phyloP scores from a whole-genome alignment of 257 asterid genomes.

The Cordia subcordata region DNA sequence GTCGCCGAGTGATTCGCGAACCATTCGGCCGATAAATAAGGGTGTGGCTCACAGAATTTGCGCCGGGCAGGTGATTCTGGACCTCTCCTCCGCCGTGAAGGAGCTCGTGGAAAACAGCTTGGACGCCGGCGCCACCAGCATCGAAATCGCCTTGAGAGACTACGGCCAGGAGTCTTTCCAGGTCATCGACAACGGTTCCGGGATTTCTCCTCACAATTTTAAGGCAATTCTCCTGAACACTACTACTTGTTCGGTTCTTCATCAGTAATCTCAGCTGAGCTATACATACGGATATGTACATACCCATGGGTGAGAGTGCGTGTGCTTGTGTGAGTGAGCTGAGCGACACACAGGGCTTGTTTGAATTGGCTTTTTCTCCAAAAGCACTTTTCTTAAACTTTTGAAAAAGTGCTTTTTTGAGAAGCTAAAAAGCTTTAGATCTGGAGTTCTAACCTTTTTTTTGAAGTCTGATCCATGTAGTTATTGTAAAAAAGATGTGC shows the following conservation, averaged over 20 bases:
- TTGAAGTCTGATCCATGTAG: no score
- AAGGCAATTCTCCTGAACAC: conserved; percentile 31
- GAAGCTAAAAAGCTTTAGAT: no score
- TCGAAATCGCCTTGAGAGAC: conserved; percentile 71
- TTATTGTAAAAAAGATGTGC: no score
- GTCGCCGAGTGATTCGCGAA: conserved; percentile 12
- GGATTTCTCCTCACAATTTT: conserved; percentile 78
- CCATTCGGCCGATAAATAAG: conserved; percentile 64
- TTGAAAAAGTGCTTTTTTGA: no score
- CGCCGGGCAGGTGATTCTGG: conserved; percentile 89
- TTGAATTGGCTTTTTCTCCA: no score
- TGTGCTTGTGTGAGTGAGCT: no score
- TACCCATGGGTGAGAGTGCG: no score
- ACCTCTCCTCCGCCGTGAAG: conserved; percentile 94
- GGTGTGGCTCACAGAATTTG: conserved; percentile 74
- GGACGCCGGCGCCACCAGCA: conserved; percentile 87
- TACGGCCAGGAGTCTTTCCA: conserved; percentile 81
- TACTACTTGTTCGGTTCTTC: not conserved
- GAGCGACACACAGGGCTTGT: no score
- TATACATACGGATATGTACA: no score
- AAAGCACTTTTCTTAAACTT: no score
- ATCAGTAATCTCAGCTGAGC: not conserved
- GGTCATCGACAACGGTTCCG: conserved; percentile 89
- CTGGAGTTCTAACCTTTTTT: no score
- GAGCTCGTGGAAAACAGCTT: conserved; percentile 99